phyloP scores from a whole-genome alignment of 352 stramenopile species.

The Pythium insidiosum region DNA sequence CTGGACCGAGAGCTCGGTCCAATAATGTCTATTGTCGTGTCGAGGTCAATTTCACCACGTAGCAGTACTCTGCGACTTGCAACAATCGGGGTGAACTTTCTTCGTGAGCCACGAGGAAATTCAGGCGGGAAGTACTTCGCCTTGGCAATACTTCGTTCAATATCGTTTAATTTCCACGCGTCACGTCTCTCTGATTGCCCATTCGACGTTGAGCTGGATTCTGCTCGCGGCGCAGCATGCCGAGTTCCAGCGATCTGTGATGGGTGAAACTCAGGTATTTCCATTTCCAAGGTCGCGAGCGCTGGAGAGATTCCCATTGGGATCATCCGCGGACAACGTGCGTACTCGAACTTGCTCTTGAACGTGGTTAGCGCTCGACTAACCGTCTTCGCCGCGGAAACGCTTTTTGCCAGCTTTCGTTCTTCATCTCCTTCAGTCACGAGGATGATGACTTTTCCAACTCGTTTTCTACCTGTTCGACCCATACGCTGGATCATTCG shows the following conservation, averaged over 20 bases:
- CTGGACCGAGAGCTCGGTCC: not conserved
- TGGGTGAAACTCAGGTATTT: conserved; percentile 73
- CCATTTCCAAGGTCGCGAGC: conserved; percentile 50
- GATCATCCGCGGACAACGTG: conserved; percentile 67
- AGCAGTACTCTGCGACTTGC: conserved; percentile 33
- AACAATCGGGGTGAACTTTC: conserved; percentile 31
- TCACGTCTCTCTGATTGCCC: conserved; percentile 5
- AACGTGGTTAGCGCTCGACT: conserved; percentile 80
- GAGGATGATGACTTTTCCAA: conserved; percentile 86
- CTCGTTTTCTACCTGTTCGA: conserved; percentile 93
- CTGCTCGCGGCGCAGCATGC: not conserved
- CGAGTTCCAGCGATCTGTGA: conserved; percentile 65
- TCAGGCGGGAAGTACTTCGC: conserved; percentile 38
- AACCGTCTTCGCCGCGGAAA: conserved; percentile 72
- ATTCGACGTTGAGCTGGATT: not conserved
- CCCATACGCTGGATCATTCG: conserved; percentile 94
- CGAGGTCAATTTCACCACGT: too few relatives aligned
- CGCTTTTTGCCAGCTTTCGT: conserved; percentile 78
- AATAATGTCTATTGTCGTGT: not conserved
- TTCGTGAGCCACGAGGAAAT: conserved; percentile 20
- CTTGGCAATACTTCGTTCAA: conserved; percentile 39
- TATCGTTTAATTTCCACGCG: conserved; percentile 55
- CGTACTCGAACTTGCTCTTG: conserved; percentile 86
- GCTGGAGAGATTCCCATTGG: conserved; percentile 37
- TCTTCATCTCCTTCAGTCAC: conserved; percentile 87